phyloP scores from a whole-genome alignment of 495 filamentous ascomycete genomes.

The Cercophora samala region DNA sequence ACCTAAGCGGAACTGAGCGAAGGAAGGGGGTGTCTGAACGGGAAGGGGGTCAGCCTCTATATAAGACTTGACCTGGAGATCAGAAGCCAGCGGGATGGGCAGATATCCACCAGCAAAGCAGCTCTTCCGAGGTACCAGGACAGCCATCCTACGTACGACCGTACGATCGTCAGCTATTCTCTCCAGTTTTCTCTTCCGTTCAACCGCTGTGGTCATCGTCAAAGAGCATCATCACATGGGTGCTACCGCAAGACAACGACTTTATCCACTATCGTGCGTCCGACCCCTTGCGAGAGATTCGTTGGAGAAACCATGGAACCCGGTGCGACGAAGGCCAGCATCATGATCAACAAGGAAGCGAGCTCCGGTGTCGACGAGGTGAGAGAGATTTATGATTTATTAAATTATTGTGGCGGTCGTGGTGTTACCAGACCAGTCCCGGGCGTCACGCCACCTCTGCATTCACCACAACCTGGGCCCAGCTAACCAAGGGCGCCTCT shows the following conservation, averaged over 20 bases:
- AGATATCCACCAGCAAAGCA: not conserved
- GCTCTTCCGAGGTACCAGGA: not conserved
- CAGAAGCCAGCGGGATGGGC: not conserved
- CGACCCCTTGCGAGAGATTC: not conserved
- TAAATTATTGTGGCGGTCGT: not conserved
- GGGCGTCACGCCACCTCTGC: conserved; percentile 6
- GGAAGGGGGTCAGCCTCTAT: not conserved
- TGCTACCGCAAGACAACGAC: not conserved
- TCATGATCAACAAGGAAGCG: conserved; percentile 2
- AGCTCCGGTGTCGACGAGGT: conserved; percentile 4
- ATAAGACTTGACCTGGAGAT: not conserved
- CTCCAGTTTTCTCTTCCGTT: not conserved
- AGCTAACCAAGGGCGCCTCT: not conserved
- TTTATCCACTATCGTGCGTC: conserved; percentile 7
- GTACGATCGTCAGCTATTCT: not conserved
- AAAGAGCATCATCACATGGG: conserved; percentile 8
- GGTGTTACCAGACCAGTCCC: not conserved
- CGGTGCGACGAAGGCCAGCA: conserved; percentile 6
- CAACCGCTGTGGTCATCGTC: not conserved
- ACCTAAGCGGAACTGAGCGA: not conserved
- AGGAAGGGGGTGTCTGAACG: not conserved
- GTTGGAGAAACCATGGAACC: not conserved
- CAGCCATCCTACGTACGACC: not conserved
- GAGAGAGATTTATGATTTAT: not conserved
- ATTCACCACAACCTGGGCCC: not conserved